phyloP scores from a whole-genome alignment of 495 filamentous ascomycete species.

The Aspergillus panamensis region DNA sequence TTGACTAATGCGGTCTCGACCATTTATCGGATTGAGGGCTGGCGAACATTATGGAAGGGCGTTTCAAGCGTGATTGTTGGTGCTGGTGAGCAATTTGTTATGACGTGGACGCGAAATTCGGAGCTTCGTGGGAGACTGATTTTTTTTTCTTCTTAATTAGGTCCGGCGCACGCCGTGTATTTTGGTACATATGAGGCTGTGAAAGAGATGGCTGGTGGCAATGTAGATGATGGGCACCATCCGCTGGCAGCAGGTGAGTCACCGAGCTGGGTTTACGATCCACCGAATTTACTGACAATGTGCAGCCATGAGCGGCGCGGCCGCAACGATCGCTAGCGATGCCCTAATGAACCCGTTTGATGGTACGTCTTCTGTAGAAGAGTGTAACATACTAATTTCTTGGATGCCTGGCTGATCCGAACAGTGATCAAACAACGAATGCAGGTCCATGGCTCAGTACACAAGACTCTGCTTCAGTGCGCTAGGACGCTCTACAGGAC shows the following conservation, averaged over 20 bases:
- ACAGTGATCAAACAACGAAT: slow-evolving; percentile 98
- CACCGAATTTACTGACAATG: slow-evolving; percentile 20
- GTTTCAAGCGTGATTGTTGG: slow-evolving; percentile 95
- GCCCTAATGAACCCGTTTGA: slow-evolving; percentile 99
- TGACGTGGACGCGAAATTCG: slow-evolving; percentile 3
- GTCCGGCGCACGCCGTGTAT: slow-evolving; percentile 95
- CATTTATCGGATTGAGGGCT: slow-evolving; percentile 85
- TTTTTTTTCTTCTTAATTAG: slow-evolving; percentile 43
- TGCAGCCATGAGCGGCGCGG: slow-evolving; percentile 82
- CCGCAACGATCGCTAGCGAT: slow-evolving; percentile 94
- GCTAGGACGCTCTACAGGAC: slow-evolving; percentile 78
- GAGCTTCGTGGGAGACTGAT: slow-evolving; percentile 21
- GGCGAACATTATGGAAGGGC: slow-evolving; percentile 90
- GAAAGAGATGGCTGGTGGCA: slow-evolving; percentile 93
- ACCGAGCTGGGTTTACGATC: not conserved
- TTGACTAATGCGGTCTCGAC: slow-evolving; percentile 88
- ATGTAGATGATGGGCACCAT: slow-evolving; percentile 83
- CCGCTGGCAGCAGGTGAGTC: slow-evolving; percentile 81
- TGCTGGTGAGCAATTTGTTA: slow-evolving; percentile 59
- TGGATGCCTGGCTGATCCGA: slow-evolving; percentile 16
- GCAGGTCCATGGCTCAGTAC: slow-evolving; percentile 94
- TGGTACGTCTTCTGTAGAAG: slow-evolving; percentile 53
- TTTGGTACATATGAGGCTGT: slow-evolving; percentile 97
- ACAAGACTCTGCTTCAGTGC: slow-evolving; percentile 80
- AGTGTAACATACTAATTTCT: not conserved